Conservation (phyloP, 352 stramenopile species). For the Phytophthora uliginosa region DNA sequence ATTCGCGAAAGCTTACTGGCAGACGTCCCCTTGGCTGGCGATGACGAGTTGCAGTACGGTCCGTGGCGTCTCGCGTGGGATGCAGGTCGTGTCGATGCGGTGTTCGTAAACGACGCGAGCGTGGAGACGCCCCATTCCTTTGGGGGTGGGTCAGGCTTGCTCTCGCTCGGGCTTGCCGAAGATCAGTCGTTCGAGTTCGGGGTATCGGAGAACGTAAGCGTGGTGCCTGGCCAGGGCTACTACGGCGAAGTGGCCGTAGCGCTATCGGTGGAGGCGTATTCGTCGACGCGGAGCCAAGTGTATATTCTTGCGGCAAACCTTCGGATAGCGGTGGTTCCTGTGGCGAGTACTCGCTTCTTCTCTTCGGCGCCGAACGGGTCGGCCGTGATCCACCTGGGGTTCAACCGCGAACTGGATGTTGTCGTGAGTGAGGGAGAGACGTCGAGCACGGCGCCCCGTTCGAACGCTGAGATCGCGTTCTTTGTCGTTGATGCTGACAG, state of each 20-base stretch:
- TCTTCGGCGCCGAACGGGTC: slow-evolving; percentile 17
- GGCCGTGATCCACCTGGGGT: slow-evolving; percentile 17
- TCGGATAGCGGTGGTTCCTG: slow-evolving; percentile 26
- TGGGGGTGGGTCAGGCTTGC: neutral
- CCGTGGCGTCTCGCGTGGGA: slow-evolving; percentile 19
- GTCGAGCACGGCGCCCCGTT: neutral
- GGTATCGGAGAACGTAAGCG: slow-evolving; percentile 11
- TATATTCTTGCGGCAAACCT: slow-evolving; percentile 15
- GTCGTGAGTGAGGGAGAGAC: slow-evolving; percentile 12
- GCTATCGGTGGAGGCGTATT: slow-evolving; percentile 20
- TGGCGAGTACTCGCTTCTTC: slow-evolving; percentile 17
- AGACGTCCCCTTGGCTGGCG: neutral
- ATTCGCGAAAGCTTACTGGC: slow-evolving; percentile 14
- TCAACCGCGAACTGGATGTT: slow-evolving; percentile 30
- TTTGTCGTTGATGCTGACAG: slow-evolving; percentile 6
- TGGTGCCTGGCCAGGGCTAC: slow-evolving; percentile 18
- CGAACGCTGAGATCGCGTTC: slow-evolving; percentile 5
- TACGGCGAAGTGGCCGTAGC: slow-evolving; percentile 12
- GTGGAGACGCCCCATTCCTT: neutral
- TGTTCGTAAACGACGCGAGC: slow-evolving; percentile 24
- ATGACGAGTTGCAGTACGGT: slow-evolving; percentile 10
- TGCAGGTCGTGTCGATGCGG: neutral
- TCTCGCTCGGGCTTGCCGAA: slow-evolving; percentile 15
- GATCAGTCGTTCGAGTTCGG: slow-evolving; percentile 12
- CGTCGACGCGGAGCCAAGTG: neutral